phyloP scores from a whole-genome alignment of 192 early-diverging fungal genomes.

The Coemansia erecta region DNA sequence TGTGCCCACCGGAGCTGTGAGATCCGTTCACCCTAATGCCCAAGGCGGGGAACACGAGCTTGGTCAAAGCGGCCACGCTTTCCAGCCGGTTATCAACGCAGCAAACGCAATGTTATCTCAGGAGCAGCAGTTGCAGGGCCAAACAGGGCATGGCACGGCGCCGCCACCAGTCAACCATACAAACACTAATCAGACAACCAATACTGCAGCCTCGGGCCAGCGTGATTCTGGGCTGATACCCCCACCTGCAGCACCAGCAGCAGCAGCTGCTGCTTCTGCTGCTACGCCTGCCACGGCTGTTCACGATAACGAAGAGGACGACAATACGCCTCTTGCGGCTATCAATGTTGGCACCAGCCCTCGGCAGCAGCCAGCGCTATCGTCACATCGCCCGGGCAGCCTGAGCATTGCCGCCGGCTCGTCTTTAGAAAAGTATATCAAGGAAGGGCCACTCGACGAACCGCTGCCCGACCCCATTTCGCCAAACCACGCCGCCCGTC shows the following conservation, averaged over 20 bases:
- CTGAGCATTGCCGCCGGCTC: conserved; percentile 1
- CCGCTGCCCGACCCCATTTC: conserved; percentile 25
- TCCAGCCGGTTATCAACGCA: not conserved
- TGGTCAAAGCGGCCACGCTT: not conserved
- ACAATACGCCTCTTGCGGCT: conserved; percentile 37
- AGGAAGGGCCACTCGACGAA: conserved; percentile 12
- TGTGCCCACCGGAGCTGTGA: not conserved
- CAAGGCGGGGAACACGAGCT: not conserved
- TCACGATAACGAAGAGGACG: conserved; percentile 30
- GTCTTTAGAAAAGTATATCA: conserved; percentile 26
- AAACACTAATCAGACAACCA: not conserved
- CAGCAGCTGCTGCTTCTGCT: too few relatives aligned
- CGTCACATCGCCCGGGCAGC: not conserved
- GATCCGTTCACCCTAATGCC: not conserved
- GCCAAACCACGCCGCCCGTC: conserved; percentile 20
- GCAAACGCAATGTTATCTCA: not conserved
- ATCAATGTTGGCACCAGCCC: conserved; percentile 23
- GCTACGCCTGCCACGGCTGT: too few relatives aligned
- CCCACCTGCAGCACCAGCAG: too few relatives aligned
- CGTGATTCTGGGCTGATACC: not conserved
- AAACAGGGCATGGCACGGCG: not conserved
- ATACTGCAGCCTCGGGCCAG: not conserved
- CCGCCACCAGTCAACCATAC: conserved; percentile 3
- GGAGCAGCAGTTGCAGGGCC: not conserved
- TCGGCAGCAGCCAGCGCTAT: conserved; percentile 3